Conservation (phyloP, 257 asterid species). For the Prunella vulgaris region DNA sequence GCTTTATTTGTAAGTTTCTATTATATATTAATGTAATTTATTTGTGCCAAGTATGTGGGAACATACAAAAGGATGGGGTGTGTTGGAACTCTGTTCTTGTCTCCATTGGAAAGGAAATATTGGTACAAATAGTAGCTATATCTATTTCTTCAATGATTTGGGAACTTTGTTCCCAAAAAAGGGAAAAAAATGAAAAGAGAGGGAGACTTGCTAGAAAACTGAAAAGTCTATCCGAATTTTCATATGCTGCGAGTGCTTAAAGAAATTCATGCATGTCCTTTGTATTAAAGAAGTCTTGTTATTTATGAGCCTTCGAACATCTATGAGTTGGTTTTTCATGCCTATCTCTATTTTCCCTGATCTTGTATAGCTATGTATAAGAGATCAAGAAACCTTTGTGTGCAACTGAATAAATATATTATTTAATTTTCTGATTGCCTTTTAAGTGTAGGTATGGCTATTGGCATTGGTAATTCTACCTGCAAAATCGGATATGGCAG, state of each 20-base stretch:
- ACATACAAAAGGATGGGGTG: background rate
- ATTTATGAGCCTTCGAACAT: background rate
- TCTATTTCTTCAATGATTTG: background rate
- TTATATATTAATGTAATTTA: background rate
- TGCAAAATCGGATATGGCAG: constrained; percentile 52
- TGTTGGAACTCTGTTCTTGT: background rate
- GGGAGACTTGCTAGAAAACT: background rate
- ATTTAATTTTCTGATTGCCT: constrained; percentile 3
- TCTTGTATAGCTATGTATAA: background rate
- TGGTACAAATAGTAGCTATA: background rate
- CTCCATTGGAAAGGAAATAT: background rate
- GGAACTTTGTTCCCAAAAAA: background rate
- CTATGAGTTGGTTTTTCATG: background rate
- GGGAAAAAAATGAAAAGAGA: background rate
- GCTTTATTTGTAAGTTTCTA: background rate
- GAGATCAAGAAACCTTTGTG: too few relatives aligned
- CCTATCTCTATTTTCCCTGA: constrained; percentile 10
- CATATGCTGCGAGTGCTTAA: background rate
- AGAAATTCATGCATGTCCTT: background rate
- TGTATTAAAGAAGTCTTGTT: background rate
- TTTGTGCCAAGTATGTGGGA: background rate
- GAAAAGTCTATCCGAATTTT: background rate
- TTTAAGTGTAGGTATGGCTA: constrained; percentile 75
- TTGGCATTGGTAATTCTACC: constrained; percentile 81
- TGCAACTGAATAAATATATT: too few relatives aligned